These are phyloP conservation scores for Colletotrichum orchidophilum DNA, from an alignment of 2,329 filamentous ascomycete species.

Conservation along the genomic window DNA sequence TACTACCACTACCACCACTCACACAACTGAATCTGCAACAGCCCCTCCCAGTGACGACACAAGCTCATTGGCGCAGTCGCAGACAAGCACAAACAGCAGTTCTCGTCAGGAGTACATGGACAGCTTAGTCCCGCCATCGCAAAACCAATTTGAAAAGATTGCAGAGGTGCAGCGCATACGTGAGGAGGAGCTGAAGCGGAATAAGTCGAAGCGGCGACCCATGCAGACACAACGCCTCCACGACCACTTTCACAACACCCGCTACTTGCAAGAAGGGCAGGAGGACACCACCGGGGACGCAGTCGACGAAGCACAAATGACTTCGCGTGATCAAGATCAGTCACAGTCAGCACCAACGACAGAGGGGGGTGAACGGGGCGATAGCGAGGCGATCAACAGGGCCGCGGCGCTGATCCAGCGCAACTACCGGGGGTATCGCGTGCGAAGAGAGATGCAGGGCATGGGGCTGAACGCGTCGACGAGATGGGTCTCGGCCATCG, in stretches of 20 bases:
- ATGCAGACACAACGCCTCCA: conserved; percentile 42
- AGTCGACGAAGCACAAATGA: neutral
- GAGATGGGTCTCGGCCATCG: conserved; percentile 75
- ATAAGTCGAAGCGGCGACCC: conserved; percentile 47
- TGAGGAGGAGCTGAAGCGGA: conserved; percentile 54
- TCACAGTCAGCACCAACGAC: neutral
- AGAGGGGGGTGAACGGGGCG: conserved; percentile 1
- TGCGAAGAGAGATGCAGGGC: conserved; percentile 75
- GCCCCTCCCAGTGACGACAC: conserved; percentile 27
- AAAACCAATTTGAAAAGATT: conserved; percentile 58
- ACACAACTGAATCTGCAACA: conserved; percentile 2
- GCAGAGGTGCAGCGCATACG: conserved; percentile 57
- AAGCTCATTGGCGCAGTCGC: conserved; percentile 27
- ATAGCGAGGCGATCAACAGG: conserved; percentile 42
- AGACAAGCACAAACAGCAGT: conserved; percentile 18
- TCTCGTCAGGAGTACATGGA: conserved; percentile 58
- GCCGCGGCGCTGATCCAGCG: conserved; percentile 72
- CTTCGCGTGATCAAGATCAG: conserved; percentile 8
- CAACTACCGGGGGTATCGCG: conserved; percentile 81
- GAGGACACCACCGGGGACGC: neutral
- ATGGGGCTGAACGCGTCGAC: conserved; percentile 74
- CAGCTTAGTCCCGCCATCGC: conserved; percentile 57
- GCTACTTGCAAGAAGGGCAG: conserved; percentile 13
- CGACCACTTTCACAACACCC: conserved; percentile 30
- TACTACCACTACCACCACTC: neutral